Base-by-base conservation (phyloP, 2,329 filamentous ascomycete genomes). In the Colletotrichum noveboracense region DNA sequence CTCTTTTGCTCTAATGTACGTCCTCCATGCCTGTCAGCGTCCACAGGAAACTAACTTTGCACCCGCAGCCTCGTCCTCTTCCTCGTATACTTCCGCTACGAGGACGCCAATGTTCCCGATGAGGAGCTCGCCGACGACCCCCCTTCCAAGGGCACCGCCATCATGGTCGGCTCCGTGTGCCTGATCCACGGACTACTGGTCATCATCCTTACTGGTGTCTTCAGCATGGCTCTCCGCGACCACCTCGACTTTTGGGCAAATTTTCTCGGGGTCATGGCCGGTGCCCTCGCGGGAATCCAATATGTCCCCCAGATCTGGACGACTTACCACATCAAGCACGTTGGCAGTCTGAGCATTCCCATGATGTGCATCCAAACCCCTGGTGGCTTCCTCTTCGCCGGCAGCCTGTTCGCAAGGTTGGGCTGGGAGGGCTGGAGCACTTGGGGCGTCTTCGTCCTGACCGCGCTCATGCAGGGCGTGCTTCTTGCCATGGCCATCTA, bases 321-420 rank as follows among this genome's bases (percentile, higher is more conserved):
- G 68, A 99, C 97, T 0, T 97, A 95, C 86, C 91, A 89, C 68
- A 88, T 98, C 74, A 94, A 96, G 82, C 93, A 96, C 80, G 94
- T 98, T 3, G 96, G 96, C 70, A 98, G 96, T 83, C 87, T 99
- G 80, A 98, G 95, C 81, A 97, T 99, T 72, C 94, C 95, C 6
- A 98, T 98, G 94, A 98, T 99, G 96, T 94, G 94, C 82, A 98
- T 99, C 38, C 97, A 99, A 84, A 98, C 96, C 0, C 97, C 97
- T 0, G 97, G 97, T 1, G 96, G 95, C 75, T 93, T 98, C 79
- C 87, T 99, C 8, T 98, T 98, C 86, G 96, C 96, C 0, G 93
- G 90, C 14, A 98, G 96, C 83, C 86, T 99, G 58, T 95, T 93
- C 66, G 92, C 91, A 9, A 91, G 97, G 61, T 89, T 98, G 24